These are phyloP conservation scores for Blastobotrys elegans DNA, from an alignment of 1,139 yeast genomes.

Conservation along the genomic window DNA sequence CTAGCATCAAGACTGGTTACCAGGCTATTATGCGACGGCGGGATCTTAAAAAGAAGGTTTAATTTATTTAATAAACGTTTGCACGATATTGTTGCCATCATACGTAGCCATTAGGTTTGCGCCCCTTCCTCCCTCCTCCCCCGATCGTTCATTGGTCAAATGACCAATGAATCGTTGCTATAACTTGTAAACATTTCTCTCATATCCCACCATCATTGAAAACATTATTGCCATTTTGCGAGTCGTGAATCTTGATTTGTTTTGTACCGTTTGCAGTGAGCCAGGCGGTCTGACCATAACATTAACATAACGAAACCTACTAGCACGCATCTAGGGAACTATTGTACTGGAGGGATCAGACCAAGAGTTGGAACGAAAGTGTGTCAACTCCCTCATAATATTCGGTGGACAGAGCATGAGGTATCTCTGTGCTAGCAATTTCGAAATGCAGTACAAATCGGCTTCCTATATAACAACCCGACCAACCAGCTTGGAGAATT, in stretches of 20 bases:
- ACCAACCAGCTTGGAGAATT: too few species aligned
- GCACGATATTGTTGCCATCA: constrained; percentile 1
- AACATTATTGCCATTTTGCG: not conserved
- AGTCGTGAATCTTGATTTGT: not conserved
- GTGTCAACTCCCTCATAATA: too few species aligned
- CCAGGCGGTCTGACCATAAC: too few species aligned
- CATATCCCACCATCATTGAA: not conserved
- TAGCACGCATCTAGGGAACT: too few species aligned
- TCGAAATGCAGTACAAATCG: too few species aligned
- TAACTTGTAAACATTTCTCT: not conserved
- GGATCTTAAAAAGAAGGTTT: constrained; percentile 17
- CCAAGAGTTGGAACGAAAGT: too few species aligned
- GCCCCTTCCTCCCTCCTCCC: not conserved
- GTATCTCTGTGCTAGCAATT: too few species aligned
- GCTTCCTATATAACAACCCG: too few species aligned
- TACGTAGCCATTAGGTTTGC: not conserved
- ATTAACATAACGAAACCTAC: too few species aligned
- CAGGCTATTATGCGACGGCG: constrained; percentile 71
- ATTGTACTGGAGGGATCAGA: too few species aligned
- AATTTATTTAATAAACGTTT: constrained; percentile 2
- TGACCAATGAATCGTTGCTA: not conserved
- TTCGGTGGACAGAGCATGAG: too few species aligned
- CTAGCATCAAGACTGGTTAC: constrained; percentile 98
- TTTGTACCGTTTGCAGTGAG: not conserved
- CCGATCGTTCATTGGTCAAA: not conserved